These are phyloP conservation scores for Ulmus americana DNA, from an alignment of 331 rosid genomes.

Conservation along the genomic window DNA sequence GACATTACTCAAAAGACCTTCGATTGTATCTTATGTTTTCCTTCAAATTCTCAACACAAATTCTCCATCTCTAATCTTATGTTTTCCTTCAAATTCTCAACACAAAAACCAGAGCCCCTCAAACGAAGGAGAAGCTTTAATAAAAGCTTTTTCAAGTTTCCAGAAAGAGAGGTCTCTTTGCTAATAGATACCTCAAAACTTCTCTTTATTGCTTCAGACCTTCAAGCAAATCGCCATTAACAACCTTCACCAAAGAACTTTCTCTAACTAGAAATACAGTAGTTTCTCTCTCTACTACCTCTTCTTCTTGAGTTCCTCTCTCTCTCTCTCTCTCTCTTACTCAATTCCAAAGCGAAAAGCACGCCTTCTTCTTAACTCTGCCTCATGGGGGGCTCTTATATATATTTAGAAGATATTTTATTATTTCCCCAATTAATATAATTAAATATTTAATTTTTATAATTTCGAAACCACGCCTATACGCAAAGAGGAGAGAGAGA, in stretches of 20 bases:
- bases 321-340: slow-evolving; percentile 29
- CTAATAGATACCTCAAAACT: slow-evolving; percentile 13
- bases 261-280: slow-evolving; percentile 20
- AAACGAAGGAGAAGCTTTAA: slow-evolving; percentile 4
- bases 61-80: too few species aligned
- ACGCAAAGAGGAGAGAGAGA: slow-evolving; percentile 14
- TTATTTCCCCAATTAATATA: neutral
- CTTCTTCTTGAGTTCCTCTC: slow-evolving; percentile 7
- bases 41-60: neutral
- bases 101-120: slow-evolving; percentile 14
- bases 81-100: neutral
- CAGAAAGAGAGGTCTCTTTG: slow-evolving; percentile 4
- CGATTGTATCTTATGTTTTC: slow-evolving; percentile 32
- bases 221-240: slow-evolving; percentile 42
- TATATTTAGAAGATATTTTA: slow-evolving; percentile 13
- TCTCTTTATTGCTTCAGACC: slow-evolving; percentile 29
- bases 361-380: slow-evolving; percentile 38
- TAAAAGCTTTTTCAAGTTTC: neutral
- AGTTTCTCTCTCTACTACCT: neutral
- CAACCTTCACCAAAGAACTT: slow-evolving; percentile 33
- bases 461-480: slow-evolving; percentile 20
- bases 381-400: slow-evolving; percentile 1
- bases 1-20: slow-evolving; percentile 68
- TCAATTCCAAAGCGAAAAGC: slow-evolving; percentile 34
- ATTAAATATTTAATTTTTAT: slow-evolving; percentile 7